Evolutionary conservation across 495 filamentous ascomycete species (phyloP).

Genomic region (Margaritispora aquatica): DNA sequence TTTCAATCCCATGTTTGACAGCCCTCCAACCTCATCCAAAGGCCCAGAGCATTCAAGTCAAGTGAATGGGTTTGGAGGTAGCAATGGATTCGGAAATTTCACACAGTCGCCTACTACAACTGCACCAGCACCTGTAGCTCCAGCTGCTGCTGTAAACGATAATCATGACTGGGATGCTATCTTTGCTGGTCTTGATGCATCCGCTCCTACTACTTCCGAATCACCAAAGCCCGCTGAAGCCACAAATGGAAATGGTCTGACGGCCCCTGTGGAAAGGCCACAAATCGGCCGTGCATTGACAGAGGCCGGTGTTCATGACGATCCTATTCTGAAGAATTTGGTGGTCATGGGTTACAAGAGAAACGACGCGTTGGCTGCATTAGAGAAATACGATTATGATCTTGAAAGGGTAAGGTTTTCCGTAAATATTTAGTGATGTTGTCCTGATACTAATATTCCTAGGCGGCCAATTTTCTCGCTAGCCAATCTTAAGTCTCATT

Average conservation of each 20-base stretch:
- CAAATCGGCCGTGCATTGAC: conserved; percentile 61
- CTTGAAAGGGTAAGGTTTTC: conserved; percentile 72
- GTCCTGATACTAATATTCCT: background rate
- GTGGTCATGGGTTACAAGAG: conserved; percentile 88
- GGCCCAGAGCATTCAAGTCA: conserved; percentile 26
- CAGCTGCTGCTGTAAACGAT: conserved; percentile 23
- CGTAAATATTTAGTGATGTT: background rate
- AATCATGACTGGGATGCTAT: conserved; percentile 93
- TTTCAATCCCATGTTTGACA: conserved; percentile 60
- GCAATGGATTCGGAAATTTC: conserved; percentile 20
- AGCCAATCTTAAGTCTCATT: conserved; percentile 18
- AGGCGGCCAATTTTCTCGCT: conserved; percentile 27
- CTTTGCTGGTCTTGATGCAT: conserved; percentile 69
- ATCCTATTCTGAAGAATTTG: conserved; percentile 84
- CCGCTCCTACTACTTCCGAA: conserved; percentile 10
- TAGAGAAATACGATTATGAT: conserved; percentile 95
- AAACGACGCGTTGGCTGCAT: conserved; percentile 67
- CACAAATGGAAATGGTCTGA: conserved; percentile 12
- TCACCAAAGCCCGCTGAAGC: background rate
- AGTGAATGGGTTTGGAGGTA: conserved; percentile 27
- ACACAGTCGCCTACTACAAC: conserved; percentile 13
- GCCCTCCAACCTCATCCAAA: conserved; percentile 32
- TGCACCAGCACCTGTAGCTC: conserved; percentile 26
- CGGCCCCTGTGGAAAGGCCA: conserved; percentile 14
- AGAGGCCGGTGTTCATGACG: conserved; percentile 73